Percentiles rank a stretch among this genome's conserved stretches.
Evolutionary conservation across 331 rosid genomes (phyloP).

Genomic region (Saraca asoca): DNA sequence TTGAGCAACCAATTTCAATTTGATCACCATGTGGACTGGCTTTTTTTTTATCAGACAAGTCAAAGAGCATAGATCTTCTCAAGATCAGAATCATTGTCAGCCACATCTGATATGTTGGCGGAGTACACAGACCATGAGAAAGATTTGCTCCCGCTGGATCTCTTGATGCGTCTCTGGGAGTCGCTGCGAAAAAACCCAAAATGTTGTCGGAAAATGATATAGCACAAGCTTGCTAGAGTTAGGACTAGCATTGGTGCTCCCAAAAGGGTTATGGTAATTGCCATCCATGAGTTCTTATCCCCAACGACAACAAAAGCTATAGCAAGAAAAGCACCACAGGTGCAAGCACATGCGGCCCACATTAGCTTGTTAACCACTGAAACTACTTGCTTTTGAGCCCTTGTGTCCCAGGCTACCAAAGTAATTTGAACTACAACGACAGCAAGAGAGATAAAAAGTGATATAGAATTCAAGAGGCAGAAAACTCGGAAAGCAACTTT

Average conservation of each 20-base stretch:
- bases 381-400: conserved; percentile 89
- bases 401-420: conserved; percentile 95
- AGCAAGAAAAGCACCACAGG: conserved; percentile 80
- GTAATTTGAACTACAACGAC: conserved; percentile 98
- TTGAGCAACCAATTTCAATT: conserved; percentile 15
- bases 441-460: conserved; percentile 90
- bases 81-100: conserved; percentile 77
- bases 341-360: conserved; percentile 99
- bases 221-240: conserved; percentile 86
- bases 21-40: background rate
- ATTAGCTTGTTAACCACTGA: conserved; percentile 92
- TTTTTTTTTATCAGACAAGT: background rate
- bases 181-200: conserved; percentile 60
- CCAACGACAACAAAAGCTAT: conserved; percentile 85
- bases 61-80: conserved; percentile 81
- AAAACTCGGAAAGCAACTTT: conserved; percentile 69
- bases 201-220: conserved; percentile 86
- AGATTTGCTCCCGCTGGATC: conserved; percentile 83
- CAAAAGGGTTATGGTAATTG: conserved; percentile 62
- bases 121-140: conserved; percentile 86
- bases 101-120: conserved; percentile 75
- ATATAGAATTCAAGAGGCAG: conserved; percentile 73
- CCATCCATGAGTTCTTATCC: conserved; percentile 66
- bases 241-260: conserved; percentile 81
- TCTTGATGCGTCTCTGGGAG: conserved; percentile 83